Evolutionary conservation across 2,329 filamentous ascomycete species (phyloP), one percentile per base, ranked within the genome.

Genomic region (Aspergillus sp.): DNA sequence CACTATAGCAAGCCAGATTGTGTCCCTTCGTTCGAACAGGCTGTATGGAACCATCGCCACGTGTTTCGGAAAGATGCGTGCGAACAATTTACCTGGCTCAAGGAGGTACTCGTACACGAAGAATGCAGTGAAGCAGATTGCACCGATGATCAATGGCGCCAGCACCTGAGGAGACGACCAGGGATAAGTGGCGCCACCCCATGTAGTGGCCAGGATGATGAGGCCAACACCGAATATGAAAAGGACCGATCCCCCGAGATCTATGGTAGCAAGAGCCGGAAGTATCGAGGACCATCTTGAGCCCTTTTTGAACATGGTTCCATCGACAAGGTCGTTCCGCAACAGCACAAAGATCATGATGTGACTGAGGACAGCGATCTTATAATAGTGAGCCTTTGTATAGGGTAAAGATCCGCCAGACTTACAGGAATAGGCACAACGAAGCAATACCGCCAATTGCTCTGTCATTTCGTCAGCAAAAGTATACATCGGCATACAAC

Each of bases 361-460:
- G 38, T 88, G 77, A 5, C 81, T 83, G 19, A 83, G 66, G 3
- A 80, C 75, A 1, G 77, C 81, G 44, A 88, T 79, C 15, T 73
- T 30, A 2, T 36, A 1, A 5, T 11, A 8, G 41, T 58, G 25
- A 30, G 72, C 61, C 82, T 81, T 8, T 17, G 3, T 8, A 30
- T 8, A 41, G 27, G 21, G 11, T 19, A 1, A 17, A 32, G 11
- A 23, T 11, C 32, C 2, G 3, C 38, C 13, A 8, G 44, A 81
- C 77, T 77, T 57, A 88, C 79, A 0, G 85, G 85, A n/a, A 87
- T 77, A 62, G 84, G 86, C 57, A 89, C 81, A 39, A 82, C 85
- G 70, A 90, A 90, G 68, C 86, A 87, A 81, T 88, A 90, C 53
- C 87, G 77, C 87, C 88, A 90, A 63, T 80, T 82, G 3, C 79